A percentile compares a stretch with the other conserved stretches of the same genome.
phyloP scores from a whole-genome alignment of 2,329 filamentous ascomycete genomes.

The Botrytis byssoidea region DNA sequence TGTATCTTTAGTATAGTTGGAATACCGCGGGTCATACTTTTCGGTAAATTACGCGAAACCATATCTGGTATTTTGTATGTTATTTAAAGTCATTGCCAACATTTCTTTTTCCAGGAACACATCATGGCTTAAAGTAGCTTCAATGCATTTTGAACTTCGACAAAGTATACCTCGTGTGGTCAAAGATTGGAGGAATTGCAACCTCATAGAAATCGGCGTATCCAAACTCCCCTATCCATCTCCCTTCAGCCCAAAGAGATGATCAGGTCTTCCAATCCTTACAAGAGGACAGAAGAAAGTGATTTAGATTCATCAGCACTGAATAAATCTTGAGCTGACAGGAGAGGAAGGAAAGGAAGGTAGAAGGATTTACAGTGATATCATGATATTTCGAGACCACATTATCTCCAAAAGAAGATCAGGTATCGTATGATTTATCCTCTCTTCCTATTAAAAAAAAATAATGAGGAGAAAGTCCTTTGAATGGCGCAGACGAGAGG shows the following conservation, averaged over 20 bases:
- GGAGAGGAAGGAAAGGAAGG: not conserved
- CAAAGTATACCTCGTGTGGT: not conserved
- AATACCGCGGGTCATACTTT: not conserved
- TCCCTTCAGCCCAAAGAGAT: not conserved
- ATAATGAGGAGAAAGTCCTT: not conserved
- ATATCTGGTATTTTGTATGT: not conserved
- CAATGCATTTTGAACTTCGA: not conserved
- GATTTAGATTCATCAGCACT: not conserved
- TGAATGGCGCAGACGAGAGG: not conserved
- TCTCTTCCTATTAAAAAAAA: not conserved
- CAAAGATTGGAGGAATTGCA: not conserved
- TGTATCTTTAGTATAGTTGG: not conserved
- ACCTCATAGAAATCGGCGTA: not conserved
- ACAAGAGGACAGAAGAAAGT: not conserved
- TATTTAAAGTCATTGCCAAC: not conserved
- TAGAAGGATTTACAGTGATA: not conserved
- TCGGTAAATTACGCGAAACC: not conserved
- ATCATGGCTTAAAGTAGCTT: not conserved
- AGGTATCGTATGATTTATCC: not conserved
- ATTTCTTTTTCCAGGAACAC: too few species aligned
- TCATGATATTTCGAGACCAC: not conserved
- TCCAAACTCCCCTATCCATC: not conserved
- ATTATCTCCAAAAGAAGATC: not conserved
- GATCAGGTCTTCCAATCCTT: not conserved
- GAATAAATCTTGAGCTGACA: not conserved